phyloP scores from a whole-genome alignment of 2,329 filamentous ascomycete genomes.

The Penicillium sp. region DNA sequence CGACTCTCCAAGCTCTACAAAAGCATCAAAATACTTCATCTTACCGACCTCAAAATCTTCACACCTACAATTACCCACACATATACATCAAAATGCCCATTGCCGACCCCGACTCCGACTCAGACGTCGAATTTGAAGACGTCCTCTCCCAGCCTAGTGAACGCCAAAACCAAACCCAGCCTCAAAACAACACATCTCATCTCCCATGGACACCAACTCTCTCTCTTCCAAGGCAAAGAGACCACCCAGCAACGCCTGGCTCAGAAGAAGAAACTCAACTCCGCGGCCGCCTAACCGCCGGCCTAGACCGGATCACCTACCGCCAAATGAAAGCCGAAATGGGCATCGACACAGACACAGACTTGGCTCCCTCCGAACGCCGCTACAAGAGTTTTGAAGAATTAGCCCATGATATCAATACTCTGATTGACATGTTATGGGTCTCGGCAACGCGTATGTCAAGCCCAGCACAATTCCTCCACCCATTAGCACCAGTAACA shows the following conservation, averaged over 20 bases:
- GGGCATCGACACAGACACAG: constrained; percentile 24
- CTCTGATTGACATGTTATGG: constrained; percentile 78
- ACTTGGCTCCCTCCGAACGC: constrained; percentile 34
- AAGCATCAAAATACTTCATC: neutral
- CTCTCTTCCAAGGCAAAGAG: constrained; percentile 51
- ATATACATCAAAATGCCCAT: constrained; percentile 1
- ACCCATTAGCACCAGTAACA: no score
- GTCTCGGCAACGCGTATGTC: constrained; percentile 77
- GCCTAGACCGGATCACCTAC: constrained; percentile 18
- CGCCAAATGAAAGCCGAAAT: constrained; percentile 41
- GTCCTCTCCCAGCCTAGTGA: constrained; percentile 9
- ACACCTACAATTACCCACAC: neutral
- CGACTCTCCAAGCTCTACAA: neutral
- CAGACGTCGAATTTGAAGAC: constrained; percentile 22
- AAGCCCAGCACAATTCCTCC: neutral
- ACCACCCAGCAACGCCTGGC: constrained; percentile 53
- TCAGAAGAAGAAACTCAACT: constrained; percentile 54
- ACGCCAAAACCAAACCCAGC: neutral
- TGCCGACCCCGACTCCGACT: constrained; percentile 6
- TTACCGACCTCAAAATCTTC: neutral
- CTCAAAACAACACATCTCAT: neutral
- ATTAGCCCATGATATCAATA: constrained; percentile 70
- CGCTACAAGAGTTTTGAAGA: constrained; percentile 65
- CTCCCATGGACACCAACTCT: constrained; percentile 27
- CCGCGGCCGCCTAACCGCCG: constrained; percentile 15